Conservation (phyloP, 495 filamentous ascomycete species). For the Evernia prunastri region DNA sequence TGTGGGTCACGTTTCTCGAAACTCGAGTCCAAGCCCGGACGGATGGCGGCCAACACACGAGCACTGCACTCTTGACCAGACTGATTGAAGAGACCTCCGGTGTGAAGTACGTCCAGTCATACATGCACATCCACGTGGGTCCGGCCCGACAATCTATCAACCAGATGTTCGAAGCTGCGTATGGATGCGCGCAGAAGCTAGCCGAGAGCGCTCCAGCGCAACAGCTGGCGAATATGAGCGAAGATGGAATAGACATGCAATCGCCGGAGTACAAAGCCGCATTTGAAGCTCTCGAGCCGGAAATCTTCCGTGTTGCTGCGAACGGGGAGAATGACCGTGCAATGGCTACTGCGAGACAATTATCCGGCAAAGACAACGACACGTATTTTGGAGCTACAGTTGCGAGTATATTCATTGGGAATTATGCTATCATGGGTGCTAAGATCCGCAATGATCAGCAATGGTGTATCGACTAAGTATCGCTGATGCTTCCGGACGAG, state of each 20-base stretch:
- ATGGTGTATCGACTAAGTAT: conserved; percentile 9
- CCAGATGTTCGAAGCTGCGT: conserved; percentile 15
- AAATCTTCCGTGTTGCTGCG: conserved; percentile 7
- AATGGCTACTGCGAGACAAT: conserved; percentile 5
- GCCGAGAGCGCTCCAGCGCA: not conserved
- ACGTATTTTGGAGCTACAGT: conserved; percentile 3
- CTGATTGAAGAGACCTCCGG: not conserved
- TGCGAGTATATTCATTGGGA: not conserved
- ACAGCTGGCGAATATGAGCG: not conserved
- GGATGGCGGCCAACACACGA: not conserved
- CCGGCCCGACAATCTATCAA: not conserved
- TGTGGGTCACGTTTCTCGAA: conserved; percentile 1
- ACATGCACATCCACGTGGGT: conserved; percentile 8
- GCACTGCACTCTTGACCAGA: conserved; percentile 9
- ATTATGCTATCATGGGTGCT: not conserved
- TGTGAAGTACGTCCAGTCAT: conserved; percentile 8
- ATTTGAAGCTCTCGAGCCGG: not conserved
- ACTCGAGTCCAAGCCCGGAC: not conserved
- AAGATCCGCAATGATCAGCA: not conserved
- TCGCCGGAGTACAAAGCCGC: not conserved
- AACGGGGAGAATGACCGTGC: not conserved
- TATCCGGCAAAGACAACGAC: not conserved
- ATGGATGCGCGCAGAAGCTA: conserved; percentile 10
- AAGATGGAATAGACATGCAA: not conserved
- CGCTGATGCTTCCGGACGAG: not conserved